These are phyloP conservation scores for Pinus tabuliformis DNA, from an alignment of 75 land plant species.

Conservation along the genomic window DNA sequence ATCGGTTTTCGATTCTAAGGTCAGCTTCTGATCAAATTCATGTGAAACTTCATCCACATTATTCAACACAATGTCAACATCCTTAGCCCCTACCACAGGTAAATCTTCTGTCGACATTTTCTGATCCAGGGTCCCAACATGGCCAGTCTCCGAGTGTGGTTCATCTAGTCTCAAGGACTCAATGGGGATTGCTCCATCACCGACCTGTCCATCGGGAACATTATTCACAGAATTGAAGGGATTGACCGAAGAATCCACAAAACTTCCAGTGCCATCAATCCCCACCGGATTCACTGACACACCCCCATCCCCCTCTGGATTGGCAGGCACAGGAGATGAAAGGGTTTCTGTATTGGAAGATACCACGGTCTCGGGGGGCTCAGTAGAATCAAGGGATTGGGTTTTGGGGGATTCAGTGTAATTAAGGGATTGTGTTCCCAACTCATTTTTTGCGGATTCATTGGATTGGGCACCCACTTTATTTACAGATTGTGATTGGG, in stretches of 20 bases:
- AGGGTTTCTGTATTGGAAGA: not conserved
- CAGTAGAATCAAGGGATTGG: not conserved
- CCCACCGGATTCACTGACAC: not conserved
- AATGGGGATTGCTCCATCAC: not conserved
- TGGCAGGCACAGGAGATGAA: constrained; percentile 3
- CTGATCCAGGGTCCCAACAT: not conserved
- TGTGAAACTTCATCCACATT: constrained; percentile 25
- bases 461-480: not conserved
- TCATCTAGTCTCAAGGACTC: constrained; percentile 7
- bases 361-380: not conserved
- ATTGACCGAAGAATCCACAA: not conserved
- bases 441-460: not conserved
- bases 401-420: not conserved
- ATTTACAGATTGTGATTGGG: not conserved
- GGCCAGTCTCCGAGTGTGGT: too few species aligned
- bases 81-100: constrained; percentile 6
- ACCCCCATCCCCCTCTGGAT: not conserved
- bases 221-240: not conserved
- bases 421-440: not conserved
- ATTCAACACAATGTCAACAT: not conserved
- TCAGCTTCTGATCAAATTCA: constrained; percentile 13
- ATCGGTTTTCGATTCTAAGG: not conserved
- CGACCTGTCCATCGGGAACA: not conserved
- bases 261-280: not conserved
- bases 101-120: not conserved